Base-by-base conservation (phyloP, 164 flowering plant genomes). In the Chimonanthus praecox region DNA sequence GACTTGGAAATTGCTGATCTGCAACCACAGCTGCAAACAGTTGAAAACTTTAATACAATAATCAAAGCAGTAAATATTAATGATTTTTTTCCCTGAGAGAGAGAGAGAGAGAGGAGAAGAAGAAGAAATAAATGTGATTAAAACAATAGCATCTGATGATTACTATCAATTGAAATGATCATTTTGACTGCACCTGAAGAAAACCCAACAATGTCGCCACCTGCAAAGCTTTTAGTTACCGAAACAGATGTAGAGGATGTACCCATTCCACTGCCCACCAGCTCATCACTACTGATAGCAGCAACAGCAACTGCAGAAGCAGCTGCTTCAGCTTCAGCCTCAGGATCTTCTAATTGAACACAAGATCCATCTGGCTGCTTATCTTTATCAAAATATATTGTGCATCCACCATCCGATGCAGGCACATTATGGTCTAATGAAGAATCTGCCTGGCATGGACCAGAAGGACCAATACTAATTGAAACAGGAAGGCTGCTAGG, bases 281-380 rank as follows among this genome's bases (percentile, higher is more conserved):
- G 78, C 78, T 93, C 98, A 75, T 90, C 97, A 73, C 75, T 86
- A 68, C 86, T 84, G 44, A 94, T 92, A 54, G 97, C 96, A 67
- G 98, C 97, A 84, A 88, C 99, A 79, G 96, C 98, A 82, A 90
- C 86, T 7, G 97, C 97, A 64, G 98, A 95, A 67, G 98, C 94
- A 80, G 99, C 97, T 54, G 97, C 96, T 78, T 88, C 92, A 72
- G 92, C 89, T 74, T 80, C 79, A 67, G 82, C 82, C 81, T 92
- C 97, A 72, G 84, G 83, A 78, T 90, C 94, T 76, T 87, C 90
- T 61, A 91, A 68, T 54, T 77, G 85, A 74, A 64, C 75, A 80
- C 85, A 83, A 54, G 94, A 82, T 60, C 87, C 89, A 79, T 73
- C 74, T 0, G 82, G 71, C 49, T 78, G 84, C 74, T 87, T 88